Evolutionary conservation across 306 rosid genomes (phyloP), one percentile per base, ranked within the genome.

Genomic region (Castanea sativa): DNA sequence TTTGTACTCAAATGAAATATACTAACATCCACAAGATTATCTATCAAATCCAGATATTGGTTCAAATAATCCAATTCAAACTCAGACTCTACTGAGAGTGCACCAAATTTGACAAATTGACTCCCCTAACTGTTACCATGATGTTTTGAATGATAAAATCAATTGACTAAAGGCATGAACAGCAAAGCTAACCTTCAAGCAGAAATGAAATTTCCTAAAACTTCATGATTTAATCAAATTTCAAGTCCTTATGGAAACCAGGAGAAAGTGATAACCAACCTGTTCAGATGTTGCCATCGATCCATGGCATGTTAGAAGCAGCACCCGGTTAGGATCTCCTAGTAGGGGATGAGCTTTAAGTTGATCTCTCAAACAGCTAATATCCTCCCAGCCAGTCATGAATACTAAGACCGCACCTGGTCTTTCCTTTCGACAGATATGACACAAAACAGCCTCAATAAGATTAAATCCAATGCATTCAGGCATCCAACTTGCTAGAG

Each of bases 351-450:
- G 98, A 1, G 97, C 97, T 88, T 89, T 94, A 74, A 94, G 89
- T 84, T 94, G 97, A 80, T 94, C 98, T 82, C 92, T 91, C 87
- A 94, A 85, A 87, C 94, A 86, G 85, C 92, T 92, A 75, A 94
- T 94, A 82, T 94, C 98, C 87, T 94, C 98, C 98, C 98, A 94
- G 45, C 98, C 98, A 33, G 98, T 94, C 93, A 94, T 91, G 83
- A 94, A 94, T 77, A 94, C 97, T 81, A 94, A 82, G 76, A 92
- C 97, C 76, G 97, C 98, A 81, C 98, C 98, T 27, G 94, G 87
- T 14, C 97, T 78, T 76, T 94, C 98, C 89, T 94, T 94, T 64
- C 98, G 94, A 84, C 98, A 92, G 83, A 92, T 92, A 83, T 94
- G 98, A 80, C 98, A 94, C 32, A 94, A 84, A 85, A 94, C 92